Evolutionary conservation across 192 early-diverging fungal species (phyloP).

Genomic region (Coemansia sp.): DNA sequence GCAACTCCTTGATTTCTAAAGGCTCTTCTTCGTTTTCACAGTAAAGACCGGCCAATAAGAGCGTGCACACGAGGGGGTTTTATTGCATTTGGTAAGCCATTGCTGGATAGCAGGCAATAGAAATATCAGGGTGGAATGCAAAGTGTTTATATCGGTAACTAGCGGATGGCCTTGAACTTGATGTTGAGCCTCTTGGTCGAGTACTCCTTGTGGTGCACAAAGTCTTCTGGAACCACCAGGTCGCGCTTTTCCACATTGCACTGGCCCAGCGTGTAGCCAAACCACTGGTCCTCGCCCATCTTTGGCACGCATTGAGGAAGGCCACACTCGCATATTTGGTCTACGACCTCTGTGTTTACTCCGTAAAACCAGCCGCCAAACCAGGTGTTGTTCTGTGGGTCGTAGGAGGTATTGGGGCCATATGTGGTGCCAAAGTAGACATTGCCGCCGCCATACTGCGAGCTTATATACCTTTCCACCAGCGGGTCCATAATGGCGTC

Average conservation of each 20-base stretch:
- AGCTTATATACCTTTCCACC: background rate
- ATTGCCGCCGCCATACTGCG: background rate
- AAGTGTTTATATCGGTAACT: too few relatives aligned
- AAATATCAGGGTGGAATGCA: too few relatives aligned
- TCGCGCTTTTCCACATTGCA: background rate
- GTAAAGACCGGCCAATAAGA: too few relatives aligned
- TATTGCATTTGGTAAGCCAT: too few relatives aligned
- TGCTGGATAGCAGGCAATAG: too few relatives aligned
- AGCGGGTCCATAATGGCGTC: background rate
- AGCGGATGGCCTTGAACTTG: too few relatives aligned
- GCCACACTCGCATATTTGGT: background rate
- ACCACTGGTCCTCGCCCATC: conserved; percentile 4
- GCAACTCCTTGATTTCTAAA: too few relatives aligned
- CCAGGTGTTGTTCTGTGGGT: background rate
- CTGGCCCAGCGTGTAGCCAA: background rate
- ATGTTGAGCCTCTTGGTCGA: background rate
- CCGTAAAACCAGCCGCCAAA: background rate
- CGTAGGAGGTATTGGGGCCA: background rate
- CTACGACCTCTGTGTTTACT: background rate
- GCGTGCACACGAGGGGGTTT: too few relatives aligned
- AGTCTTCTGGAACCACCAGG: background rate
- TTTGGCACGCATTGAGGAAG: background rate
- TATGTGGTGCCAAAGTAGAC: background rate
- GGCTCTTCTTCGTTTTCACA: too few relatives aligned
- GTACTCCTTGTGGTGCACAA: background rate